Conservation (phyloP, 2,329 filamentous ascomycete species). For the Penicillium sp. region DNA sequence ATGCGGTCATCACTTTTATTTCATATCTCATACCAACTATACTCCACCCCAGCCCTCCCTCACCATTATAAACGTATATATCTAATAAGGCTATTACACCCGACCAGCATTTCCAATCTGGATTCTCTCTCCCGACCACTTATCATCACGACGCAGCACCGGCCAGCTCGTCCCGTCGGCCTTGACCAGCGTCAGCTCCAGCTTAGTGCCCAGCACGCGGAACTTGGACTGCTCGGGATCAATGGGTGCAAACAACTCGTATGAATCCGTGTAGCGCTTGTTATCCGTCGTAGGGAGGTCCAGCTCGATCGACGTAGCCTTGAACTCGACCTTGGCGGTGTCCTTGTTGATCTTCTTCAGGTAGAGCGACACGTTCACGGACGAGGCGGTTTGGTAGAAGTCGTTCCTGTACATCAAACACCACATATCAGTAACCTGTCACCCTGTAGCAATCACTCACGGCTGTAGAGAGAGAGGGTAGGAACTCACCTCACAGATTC, state of each 20-base stretch:
- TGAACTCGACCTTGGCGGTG: slow-evolving; percentile 63
- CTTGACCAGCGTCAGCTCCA: slow-evolving; percentile 68
- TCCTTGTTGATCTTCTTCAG: slow-evolving; percentile 93
- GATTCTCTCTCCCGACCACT: slow-evolving; percentile 66
- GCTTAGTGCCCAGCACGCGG: slow-evolving; percentile 79
- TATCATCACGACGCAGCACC: slow-evolving; percentile 70
- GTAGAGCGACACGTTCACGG: slow-evolving; percentile 84
- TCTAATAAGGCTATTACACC: too few relatives aligned
- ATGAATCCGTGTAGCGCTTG: slow-evolving; percentile 67
- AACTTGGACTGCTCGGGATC: slow-evolving; percentile 65
- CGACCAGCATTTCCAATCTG: slow-evolving; percentile 81
- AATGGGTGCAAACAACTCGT: slow-evolving; percentile 69
- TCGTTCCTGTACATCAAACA: slow-evolving; percentile 68
- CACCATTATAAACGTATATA: slow-evolving; percentile 11
- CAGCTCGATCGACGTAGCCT: slow-evolving; percentile 54
- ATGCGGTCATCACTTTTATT: too few relatives aligned
- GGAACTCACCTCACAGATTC: slow-evolving; percentile 71
- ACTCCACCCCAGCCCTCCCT: too few relatives aligned
- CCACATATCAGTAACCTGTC: too few relatives aligned
- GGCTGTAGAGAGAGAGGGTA: too few relatives aligned
- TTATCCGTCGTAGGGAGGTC: slow-evolving; percentile 79
- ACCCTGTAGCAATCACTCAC: too few relatives aligned
- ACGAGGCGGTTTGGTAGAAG: slow-evolving; percentile 83
- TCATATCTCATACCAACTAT: too few relatives aligned
- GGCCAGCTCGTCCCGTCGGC: slow-evolving; percentile 75